A percentile compares a stretch with the other conserved stretches of the same genome.
phyloP scores from a whole-genome alignment of 352 stramenopile genomes.

The Pythium vanterpoolii region DNA sequence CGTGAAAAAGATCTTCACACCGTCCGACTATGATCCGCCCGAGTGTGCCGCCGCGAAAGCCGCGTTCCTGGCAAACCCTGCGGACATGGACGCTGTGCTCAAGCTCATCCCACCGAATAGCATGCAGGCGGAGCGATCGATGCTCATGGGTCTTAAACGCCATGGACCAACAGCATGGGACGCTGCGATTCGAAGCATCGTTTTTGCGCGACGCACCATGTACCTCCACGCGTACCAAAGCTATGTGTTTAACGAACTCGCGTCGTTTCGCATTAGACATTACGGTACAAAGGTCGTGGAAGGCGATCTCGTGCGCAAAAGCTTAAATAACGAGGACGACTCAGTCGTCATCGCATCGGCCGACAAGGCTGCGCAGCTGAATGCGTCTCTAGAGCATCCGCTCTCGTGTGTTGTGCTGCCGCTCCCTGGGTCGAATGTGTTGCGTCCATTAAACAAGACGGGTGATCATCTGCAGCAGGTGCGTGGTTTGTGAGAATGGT shows the following conservation, averaged over 20 bases:
- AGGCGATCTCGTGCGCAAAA: slow-evolving; percentile 46
- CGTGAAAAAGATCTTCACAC: slow-evolving; percentile 42
- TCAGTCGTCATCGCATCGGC: slow-evolving; percentile 32
- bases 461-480: slow-evolving; percentile 46
- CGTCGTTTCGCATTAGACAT: slow-evolving; percentile 41
- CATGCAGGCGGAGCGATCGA: slow-evolving; percentile 45
- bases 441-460: slow-evolving; percentile 41
- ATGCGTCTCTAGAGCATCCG: slow-evolving; percentile 24
- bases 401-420: slow-evolving; percentile 49
- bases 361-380: slow-evolving; percentile 40
- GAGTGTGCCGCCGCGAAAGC: slow-evolving; percentile 38
- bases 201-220: slow-evolving; percentile 62
- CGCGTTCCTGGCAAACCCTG: slow-evolving; percentile 35
- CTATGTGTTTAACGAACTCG: slow-evolving; percentile 67
- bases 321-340: slow-evolving; percentile 1
- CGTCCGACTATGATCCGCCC: slow-evolving; percentile 34
- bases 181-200: slow-evolving; percentile 43
- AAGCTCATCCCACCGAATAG: slow-evolving; percentile 43
- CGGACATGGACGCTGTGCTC: slow-evolving; percentile 51
- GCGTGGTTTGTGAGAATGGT: neutral
- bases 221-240: slow-evolving; percentile 81
- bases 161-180: slow-evolving; percentile 48
- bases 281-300: slow-evolving; percentile 39
- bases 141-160: slow-evolving; percentile 67
- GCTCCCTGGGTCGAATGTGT: slow-evolving; percentile 51